These are phyloP conservation scores for Torrubiellomyces zombiae DNA, from an alignment of 2,329 filamentous ascomycete species.

Conservation along the genomic window DNA sequence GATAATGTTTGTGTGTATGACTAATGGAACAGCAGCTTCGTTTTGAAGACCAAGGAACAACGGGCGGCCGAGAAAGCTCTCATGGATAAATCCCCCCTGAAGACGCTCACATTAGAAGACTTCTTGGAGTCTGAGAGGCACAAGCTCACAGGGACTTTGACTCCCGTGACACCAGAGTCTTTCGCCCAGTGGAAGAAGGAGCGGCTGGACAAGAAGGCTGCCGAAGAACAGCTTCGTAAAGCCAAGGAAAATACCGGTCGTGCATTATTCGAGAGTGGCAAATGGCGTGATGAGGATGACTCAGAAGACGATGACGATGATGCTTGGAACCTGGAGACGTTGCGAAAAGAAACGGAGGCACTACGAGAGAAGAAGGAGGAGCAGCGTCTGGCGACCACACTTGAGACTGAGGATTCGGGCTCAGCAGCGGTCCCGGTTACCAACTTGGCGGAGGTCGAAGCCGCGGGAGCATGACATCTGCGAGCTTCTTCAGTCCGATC, in stretches of 20 bases:
- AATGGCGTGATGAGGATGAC: constrained; percentile 60
- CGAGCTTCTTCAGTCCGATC: neutral
- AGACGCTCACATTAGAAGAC: constrained; percentile 89
- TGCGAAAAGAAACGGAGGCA: constrained; percentile 73
- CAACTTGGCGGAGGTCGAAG: constrained; percentile 3
- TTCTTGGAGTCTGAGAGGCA: constrained; percentile 93
- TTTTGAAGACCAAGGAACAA: constrained; percentile 96
- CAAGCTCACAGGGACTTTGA: constrained; percentile 81
- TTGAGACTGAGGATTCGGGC: constrained; percentile 9
- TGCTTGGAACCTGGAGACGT: constrained; percentile 66
- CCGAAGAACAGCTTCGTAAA: constrained; percentile 75
- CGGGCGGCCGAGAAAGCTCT: constrained; percentile 87
- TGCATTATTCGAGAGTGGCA: constrained; percentile 90
- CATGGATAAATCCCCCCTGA: constrained; percentile 87
- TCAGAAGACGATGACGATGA: constrained; percentile 44
- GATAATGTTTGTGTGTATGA: too few species aligned
- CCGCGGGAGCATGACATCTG: constrained; percentile 7
- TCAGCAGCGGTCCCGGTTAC: neutral
- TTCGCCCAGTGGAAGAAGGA: constrained; percentile 98
- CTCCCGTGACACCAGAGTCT: constrained; percentile 79
- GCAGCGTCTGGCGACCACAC: constrained; percentile 34
- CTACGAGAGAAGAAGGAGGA: constrained; percentile 61
- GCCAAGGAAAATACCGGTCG: constrained; percentile 93
- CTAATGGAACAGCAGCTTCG: constrained; percentile 44
- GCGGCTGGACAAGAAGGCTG: constrained; percentile 84